phyloP scores from a whole-genome alignment of 2,329 filamentous ascomycete genomes.

The Claviceps arundinis region DNA sequence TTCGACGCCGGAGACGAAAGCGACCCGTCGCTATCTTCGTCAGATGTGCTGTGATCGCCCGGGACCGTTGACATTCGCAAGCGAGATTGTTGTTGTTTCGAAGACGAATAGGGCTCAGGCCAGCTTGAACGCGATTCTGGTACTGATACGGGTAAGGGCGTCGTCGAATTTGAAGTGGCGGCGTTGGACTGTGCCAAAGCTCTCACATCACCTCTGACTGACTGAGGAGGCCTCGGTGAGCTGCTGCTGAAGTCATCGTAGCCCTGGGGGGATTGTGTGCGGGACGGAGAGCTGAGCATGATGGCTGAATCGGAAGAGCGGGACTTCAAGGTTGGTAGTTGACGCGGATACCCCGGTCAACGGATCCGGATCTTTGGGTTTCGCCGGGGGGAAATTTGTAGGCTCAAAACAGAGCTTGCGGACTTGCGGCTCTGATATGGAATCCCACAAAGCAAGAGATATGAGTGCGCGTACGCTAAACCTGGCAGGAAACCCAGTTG shows the following conservation, averaged over 20 bases:
- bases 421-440: too few relatives aligned
- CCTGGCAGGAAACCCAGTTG: too few relatives aligned
- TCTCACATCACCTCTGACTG: not conserved
- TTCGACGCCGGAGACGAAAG: slow-evolving; percentile 7
- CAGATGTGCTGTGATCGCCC: not conserved
- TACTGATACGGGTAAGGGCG: not conserved
- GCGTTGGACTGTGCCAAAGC: not conserved
- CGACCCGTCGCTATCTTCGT: not conserved
- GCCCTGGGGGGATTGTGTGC: slow-evolving; percentile 4
- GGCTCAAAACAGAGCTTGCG: not conserved
- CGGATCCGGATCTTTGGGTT: not conserved
- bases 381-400: not conserved
- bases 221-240: slow-evolving; percentile 1
- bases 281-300: slow-evolving; percentile 13
- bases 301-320: slow-evolving; percentile 7
- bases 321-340: slow-evolving; percentile 7
- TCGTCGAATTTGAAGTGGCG: not conserved
- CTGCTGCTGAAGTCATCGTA: slow-evolving; percentile 1
- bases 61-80: not conserved
- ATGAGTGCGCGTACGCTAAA: not conserved
- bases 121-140: not conserved
- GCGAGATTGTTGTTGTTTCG: slow-evolving; percentile 1
- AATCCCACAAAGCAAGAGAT: too few relatives aligned
- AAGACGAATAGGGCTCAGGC: not conserved
- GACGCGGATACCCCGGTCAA: slow-evolving; percentile 1